phyloP scores from a whole-genome alignment of 306 rosid species.

The Prunus armeniaca region DNA sequence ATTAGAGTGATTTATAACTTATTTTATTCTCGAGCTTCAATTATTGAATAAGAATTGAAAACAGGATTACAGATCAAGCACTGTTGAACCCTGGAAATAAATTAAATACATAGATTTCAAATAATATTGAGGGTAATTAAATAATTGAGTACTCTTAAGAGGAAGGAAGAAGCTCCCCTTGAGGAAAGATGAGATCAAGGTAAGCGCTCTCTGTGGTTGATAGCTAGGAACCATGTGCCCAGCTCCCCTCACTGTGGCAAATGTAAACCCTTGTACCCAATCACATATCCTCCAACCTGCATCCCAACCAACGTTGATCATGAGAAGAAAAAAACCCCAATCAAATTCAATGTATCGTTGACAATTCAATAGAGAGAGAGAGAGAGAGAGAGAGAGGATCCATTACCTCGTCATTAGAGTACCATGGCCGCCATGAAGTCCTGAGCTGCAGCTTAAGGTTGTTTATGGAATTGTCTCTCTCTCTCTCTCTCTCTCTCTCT shows the following conservation, averaged over 20 bases:
- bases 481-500: too few relatives aligned
- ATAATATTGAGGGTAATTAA: too few relatives aligned
- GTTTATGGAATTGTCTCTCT: too few relatives aligned
- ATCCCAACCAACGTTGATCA: slow-evolving; percentile 5
- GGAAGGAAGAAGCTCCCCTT: slow-evolving; percentile 30
- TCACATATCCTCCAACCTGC: slow-evolving; percentile 57
- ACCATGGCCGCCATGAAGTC: slow-evolving; percentile 52
- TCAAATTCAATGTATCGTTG: too few relatives aligned
- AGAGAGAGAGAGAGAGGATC: too few relatives aligned
- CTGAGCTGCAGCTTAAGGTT: slow-evolving; percentile 25
- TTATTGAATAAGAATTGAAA: background rate
- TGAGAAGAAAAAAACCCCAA: background rate
- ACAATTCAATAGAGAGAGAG: too few relatives aligned
- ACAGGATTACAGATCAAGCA: background rate
- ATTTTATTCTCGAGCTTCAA: background rate
- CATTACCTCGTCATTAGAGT: slow-evolving; percentile 36
- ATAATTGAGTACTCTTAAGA: background rate
- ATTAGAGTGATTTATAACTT: background rate
- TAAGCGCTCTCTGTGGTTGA: slow-evolving; percentile 45
- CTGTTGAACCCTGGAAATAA: background rate
- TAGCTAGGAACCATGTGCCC: slow-evolving; percentile 60
- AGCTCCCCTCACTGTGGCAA: slow-evolving; percentile 51
- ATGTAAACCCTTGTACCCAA: slow-evolving; percentile 47
- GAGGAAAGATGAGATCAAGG: slow-evolving; percentile 49
- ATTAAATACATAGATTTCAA: too few relatives aligned